phyloP scores from a whole-genome alignment of 306 rosid genomes.

The Abrus precatorius region DNA sequence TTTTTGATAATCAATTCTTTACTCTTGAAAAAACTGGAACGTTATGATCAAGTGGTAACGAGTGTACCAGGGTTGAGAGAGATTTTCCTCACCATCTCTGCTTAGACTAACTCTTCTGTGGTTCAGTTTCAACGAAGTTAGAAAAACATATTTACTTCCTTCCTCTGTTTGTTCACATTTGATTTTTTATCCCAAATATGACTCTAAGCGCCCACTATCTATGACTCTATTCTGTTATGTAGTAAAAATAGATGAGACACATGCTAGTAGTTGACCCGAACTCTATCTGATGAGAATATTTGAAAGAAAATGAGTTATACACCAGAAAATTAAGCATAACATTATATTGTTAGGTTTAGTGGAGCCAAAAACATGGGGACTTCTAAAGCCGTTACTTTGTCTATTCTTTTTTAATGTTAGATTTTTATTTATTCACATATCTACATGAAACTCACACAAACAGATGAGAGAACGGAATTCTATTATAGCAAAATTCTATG shows the following conservation, averaged over 20 bases:
- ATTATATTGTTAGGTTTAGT: too few relatives aligned
- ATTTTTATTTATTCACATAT: too few relatives aligned
- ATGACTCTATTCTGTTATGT: background rate
- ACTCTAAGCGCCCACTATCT: background rate
- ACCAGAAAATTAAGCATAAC: background rate
- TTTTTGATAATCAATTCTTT: background rate
- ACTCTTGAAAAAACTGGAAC: background rate
- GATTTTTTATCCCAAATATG: background rate
- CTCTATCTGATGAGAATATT: background rate
- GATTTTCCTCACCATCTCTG: background rate
- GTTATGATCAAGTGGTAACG: background rate
- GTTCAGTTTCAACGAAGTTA: background rate
- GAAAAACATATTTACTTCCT: background rate
- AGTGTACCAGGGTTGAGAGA: background rate
- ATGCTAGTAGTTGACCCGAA: constrained; percentile 16
- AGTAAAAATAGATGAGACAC: background rate
- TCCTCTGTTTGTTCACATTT: background rate
- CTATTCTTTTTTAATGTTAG: too few relatives aligned
- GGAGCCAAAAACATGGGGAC: too few relatives aligned
- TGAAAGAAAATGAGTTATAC: constrained; percentile 15
- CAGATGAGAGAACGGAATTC: too few relatives aligned
- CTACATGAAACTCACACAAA: too few relatives aligned
- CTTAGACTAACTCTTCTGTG: background rate
- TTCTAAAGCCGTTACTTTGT: too few relatives aligned
- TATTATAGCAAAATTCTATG: background rate